These are phyloP conservation scores for Coniochaeta sp. DNA, from an alignment of 2,329 filamentous ascomycete genomes.

Conservation along the genomic window DNA sequence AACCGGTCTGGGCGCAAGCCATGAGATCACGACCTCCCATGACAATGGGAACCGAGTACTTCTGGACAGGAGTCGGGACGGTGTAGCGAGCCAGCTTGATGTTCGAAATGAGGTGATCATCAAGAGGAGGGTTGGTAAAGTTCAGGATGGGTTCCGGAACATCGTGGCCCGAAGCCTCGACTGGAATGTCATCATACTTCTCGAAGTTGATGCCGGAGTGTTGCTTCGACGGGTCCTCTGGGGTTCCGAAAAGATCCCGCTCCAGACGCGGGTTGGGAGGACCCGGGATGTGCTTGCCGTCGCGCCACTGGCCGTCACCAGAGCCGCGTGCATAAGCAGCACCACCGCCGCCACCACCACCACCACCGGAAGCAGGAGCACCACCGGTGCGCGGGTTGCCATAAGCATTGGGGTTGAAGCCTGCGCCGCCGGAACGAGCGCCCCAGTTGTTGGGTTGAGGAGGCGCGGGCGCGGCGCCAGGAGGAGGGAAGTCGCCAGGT, in stretches of 20 bases:
- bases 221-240: constrained; percentile 90
- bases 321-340: constrained; percentile 64
- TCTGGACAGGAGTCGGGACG: constrained; percentile 93
- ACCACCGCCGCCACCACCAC: constrained; percentile 30
- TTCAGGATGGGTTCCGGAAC: constrained; percentile 85
- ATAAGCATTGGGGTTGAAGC: constrained; percentile 59
- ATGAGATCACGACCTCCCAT: constrained; percentile 97
- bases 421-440: constrained; percentile 20
- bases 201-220: constrained; percentile 99
- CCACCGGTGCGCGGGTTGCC: constrained; percentile 38
- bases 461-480: constrained; percentile 7
- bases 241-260: constrained; percentile 87
- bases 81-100: constrained; percentile 93
- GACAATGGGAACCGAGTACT: constrained; percentile 98
- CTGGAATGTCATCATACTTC: constrained; percentile 99
- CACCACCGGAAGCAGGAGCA: constrained; percentile 15
- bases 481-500: constrained; percentile 7
- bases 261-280: constrained; percentile 83
- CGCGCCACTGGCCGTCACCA: constrained; percentile 92
- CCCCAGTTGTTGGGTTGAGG: constrained; percentile 14
- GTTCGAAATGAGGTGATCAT: constrained; percentile 88
- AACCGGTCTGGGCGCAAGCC: constrained; percentile 99
- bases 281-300: constrained; percentile 92
- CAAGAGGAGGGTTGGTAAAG: constrained; percentile 92
- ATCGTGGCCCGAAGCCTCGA: constrained; percentile 89